phyloP scores from a whole-genome alignment of 371 early-diverging fungal genomes.

The Rhizopus sp. region DNA sequence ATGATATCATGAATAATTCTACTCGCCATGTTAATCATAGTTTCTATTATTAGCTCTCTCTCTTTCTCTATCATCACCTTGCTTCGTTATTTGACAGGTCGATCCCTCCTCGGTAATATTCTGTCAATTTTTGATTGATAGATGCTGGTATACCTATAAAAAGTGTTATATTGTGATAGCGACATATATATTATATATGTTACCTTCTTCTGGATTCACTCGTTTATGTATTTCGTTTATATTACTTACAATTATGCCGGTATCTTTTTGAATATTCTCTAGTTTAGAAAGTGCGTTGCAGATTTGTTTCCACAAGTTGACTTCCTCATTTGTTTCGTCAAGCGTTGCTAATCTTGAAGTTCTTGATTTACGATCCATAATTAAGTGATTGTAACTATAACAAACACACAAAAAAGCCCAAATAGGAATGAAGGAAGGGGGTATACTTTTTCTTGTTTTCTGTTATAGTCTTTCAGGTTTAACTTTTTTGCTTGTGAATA shows the following conservation, averaged over 20 bases:
- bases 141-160: slow-evolving; percentile 33
- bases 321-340: slow-evolving; percentile 57
- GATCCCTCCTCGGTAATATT: slow-evolving; percentile 43
- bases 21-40: background rate
- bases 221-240: slow-evolving; percentile 46
- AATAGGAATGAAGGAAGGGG: background rate
- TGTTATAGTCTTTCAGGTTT: too few species aligned
- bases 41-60: background rate
- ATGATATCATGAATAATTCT: slow-evolving; percentile 59
- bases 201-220: slow-evolving; percentile 50
- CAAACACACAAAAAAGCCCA: background rate
- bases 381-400: background rate
- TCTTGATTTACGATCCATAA: slow-evolving; percentile 55
- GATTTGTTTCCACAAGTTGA: slow-evolving; percentile 57
- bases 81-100: slow-evolving; percentile 40
- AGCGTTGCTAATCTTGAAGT: slow-evolving; percentile 51
- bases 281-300: slow-evolving; percentile 51
- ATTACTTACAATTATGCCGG: slow-evolving; percentile 35
- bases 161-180: background rate
- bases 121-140: slow-evolving; percentile 31
- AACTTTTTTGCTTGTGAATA: too few species aligned
- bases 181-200: slow-evolving; percentile 2
- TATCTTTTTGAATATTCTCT: slow-evolving; percentile 49
- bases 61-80: slow-evolving; percentile 28
- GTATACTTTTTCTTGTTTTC: background rate